Evolutionary conservation across 306 rosid genomes (phyloP), one percentile per base, ranked within the genome.

Genomic region (Vicia villosa): DNA sequence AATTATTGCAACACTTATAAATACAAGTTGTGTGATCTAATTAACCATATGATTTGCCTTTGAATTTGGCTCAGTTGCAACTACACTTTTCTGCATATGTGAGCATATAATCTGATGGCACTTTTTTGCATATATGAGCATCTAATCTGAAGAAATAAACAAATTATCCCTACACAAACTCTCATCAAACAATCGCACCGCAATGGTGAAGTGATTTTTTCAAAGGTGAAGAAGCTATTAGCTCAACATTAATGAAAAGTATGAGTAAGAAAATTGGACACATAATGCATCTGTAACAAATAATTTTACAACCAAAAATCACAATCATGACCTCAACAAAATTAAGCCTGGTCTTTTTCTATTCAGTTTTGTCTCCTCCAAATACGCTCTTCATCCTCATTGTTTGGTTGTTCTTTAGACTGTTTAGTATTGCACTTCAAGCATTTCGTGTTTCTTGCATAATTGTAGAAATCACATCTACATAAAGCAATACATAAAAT

Each of bases 391-490:
- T 79, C 82, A n/a, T 81, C 64, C 56, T 64, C 83, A 3, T 24
- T 26, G 15, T 38, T 63, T 60, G 65, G 71, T 30, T 22, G 75
- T 77, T 79, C 80, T 16, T 61, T 51, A 34, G 77, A 79, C 66
- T 85, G 83, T 30, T 81, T 42, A 56, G 79, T 54, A 49, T 85
- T 73, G 80, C 97, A 89, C 80, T 84, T 89, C 74, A 81, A 66
- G 84, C 96, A 91, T 14, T 15, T 47, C 41, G 1, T 62, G 77
- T 91, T 87, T 72, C 63, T 79, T 17, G 79, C 61, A 43, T 74
- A 95, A 50, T 95, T 95, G 56, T 80, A 40, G 83, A 84, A 87
- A 78, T 81, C 83, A 76, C 99, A 91, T 47, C 97, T 94, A 45
- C 86, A 80, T 2, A 12, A 72, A 5, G 5, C 52, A 73, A 64